Percentiles rank a stretch among this genome's conserved stretches.
phyloP scores from a whole-genome alignment of 495 filamentous ascomycete species.

The Pyrenula aspistea region DNA sequence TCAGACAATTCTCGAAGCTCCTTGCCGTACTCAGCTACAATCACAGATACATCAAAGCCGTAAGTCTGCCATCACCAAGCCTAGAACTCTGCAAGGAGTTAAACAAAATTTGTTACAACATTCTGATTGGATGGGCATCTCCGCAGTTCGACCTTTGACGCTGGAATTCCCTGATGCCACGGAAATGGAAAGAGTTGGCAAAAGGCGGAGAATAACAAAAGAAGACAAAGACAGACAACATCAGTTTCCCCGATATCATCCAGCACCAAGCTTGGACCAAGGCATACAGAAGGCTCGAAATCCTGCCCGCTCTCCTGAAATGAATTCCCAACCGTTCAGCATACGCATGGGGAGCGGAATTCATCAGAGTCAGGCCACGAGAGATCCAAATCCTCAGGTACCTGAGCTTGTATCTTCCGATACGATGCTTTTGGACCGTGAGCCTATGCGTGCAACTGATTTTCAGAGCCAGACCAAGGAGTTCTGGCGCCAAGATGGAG shows the following conservation, averaged over 20 bases:
- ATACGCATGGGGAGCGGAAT: conserved; percentile 3
- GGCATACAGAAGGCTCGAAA: neutral
- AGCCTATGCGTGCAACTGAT: too few relatives aligned
- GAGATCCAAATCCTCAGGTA: conserved; percentile 11
- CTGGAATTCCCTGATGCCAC: conserved; percentile 17
- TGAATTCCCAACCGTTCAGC: neutral
- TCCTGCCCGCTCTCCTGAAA: neutral
- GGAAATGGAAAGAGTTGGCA: conserved; percentile 24
- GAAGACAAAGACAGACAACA: conserved; percentile 16
- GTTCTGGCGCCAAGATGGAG: neutral
- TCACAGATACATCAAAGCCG: neutral
- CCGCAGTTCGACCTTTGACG: conserved; percentile 20
- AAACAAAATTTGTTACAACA: conserved; percentile 23
- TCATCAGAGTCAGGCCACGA: conserved; percentile 15
- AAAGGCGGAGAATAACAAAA: conserved; percentile 24
- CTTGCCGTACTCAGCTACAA: neutral
- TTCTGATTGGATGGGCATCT: conserved; percentile 24
- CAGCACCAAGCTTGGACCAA: neutral
- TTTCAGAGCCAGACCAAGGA: neutral
- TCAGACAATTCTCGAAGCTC: neutral
- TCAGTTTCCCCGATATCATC: neutral
- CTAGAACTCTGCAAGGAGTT: conserved; percentile 10
- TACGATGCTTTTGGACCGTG: conserved; percentile 22
- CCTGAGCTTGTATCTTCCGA: conserved; percentile 16
- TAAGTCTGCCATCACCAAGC: neutral